Evolutionary conservation across 371 early-diverging fungal genomes (phyloP), one percentile per base, ranked within the genome.

Genomic region (Vairimorpha ceranae): DNA sequence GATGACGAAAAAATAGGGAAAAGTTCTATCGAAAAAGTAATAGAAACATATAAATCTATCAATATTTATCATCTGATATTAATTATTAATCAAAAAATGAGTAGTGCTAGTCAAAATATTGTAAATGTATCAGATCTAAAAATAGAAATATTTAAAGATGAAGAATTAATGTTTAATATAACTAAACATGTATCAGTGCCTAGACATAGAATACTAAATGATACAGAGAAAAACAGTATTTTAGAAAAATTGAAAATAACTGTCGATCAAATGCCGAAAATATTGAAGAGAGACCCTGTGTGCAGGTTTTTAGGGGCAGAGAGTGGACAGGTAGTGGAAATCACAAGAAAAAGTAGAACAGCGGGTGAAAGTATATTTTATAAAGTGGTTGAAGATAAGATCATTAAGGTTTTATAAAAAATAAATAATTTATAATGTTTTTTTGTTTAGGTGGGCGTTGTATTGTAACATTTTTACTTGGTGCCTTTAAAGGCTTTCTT

Each of bases 171-270:
- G 41, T 94, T 97, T 76, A 99, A 99, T 84, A 94, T 95, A 67
- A 97, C 97, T 38, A 87, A 92, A 75, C 99, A 99, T 83, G 87
- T 87, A 48, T 86, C 95, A 58, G 99, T 99, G 21, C 97, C 97
- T 27, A 88, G 89, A 78, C 97, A 97, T 80, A 89, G 88, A 77
- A 89, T 97, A 7, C 83, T 99, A 46, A 86, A 86, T 12, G 82
- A 87, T 12, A 94, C 91, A 76, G 96, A 95, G 82, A 94, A 93
- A 86, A 86, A 89, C 77, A 88, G 88, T 10, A 86, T 99, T 67
- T 83, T 99, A 73, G 86, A 89, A 76, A 82, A 92, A 76, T 89
- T 91, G 81, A 92, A 93, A 70, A 82, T 96, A 76, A 91, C 90
- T 81, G 94, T 93, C 70, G 88, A 91, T 6, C 94, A 97, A 85